Evolutionary conservation across 495 filamentous ascomycete genomes (phyloP).

Genomic region (Chaetomium tenue): DNA sequence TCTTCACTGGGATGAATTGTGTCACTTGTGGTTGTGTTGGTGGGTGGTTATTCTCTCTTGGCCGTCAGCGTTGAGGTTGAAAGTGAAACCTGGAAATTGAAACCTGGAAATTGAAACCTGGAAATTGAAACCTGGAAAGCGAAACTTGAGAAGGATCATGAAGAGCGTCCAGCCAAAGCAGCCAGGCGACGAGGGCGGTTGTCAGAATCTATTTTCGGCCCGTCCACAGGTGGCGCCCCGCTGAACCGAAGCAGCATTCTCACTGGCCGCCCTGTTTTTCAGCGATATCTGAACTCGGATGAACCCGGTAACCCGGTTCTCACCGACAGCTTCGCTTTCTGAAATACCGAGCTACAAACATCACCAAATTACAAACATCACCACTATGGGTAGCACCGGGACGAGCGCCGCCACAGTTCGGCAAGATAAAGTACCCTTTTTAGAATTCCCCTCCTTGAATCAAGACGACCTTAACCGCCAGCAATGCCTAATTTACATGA

Average conservation of each 20-base stretch:
- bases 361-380: not conserved
- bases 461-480: constrained; percentile 10
- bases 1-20: no score
- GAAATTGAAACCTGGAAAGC: no score
- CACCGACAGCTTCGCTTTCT: not conserved
- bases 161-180: no score
- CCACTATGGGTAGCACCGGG: constrained; percentile 2
- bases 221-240: constrained; percentile 8
- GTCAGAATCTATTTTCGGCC: not conserved
- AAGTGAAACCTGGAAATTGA: no score
- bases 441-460: constrained; percentile 22
- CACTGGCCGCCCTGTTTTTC: constrained; percentile 8
- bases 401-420: not conserved
- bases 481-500: constrained; percentile 56
- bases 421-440: constrained; percentile 13
- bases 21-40: no score
- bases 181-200: no score
- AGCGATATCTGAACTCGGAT: not conserved
- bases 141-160: no score
- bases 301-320: not conserved
- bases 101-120: no score
- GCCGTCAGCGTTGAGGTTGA: no score
- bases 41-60: no score
- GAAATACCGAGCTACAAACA: no score
- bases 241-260: not conserved